Evolutionary conservation across 2,329 filamentous ascomycete species (phyloP), one percentile per base, ranked within the genome.

Genomic region (Periconia digitata): DNA sequence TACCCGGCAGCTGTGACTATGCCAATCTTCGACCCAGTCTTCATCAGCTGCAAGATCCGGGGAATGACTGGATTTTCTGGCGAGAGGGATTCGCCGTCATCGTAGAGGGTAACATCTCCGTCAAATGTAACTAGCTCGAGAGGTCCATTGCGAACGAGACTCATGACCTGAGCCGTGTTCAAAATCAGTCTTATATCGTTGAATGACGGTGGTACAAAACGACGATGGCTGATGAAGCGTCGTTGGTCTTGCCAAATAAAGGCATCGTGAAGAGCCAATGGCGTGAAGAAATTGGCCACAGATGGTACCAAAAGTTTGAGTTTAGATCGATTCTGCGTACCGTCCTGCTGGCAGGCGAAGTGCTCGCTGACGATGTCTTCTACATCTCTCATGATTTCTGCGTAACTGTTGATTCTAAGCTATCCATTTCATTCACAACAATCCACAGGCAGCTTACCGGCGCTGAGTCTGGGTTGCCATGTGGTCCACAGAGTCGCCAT

Each of bases 1-100:
- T 99, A 99, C 16, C 94, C 94, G 1, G 94, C 94, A 1, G 94
- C 94, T 0, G 94, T 99, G 43, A 99, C 94, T 64, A 99, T 97
- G 43, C 92, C 94, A 58, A 99, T 86, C 58, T 87, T 88, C 55
- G 92, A 89, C 51, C 87, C 86, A 57, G 85, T 85, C 40, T 79
- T 79, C 59, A 99, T 82, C 15, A 99, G 84, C 52, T 85, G 85
- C 46, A 85, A 62, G 40, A 86, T 81, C 8, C 82, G 79, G 3
- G 75, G 75, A 44, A 97, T 91, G 15, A 95, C 84, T 0, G 90
- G 88, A 67, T 89, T 95, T 15, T 83, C 79, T 0, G 85, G 78
- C 46, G 86, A 84, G 8, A 99, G 78, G 55, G 84, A 89, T 61
- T 90, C 81, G 12, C 94, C 94, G 64, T 99, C 77, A 40, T 79